Evolutionary conservation across 129 eudicot genomes (phyloP).

Genomic region (Tagetes patula): DNA sequence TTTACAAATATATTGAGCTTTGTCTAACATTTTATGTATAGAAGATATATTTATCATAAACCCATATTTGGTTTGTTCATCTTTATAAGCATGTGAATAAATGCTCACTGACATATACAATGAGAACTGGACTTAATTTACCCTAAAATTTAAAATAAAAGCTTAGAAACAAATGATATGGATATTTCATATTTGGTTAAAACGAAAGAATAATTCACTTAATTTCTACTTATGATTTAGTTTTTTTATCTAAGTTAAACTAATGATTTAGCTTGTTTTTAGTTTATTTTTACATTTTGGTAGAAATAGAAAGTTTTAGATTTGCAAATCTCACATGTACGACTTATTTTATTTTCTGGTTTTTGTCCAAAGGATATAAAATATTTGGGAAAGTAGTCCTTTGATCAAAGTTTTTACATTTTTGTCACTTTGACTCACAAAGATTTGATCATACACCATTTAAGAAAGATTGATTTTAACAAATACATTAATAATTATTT

Average conservation of each 20-base stretch:
- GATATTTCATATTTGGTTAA: constrained; percentile 25
- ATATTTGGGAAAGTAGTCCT: background rate
- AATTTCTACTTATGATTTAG: constrained; percentile 14
- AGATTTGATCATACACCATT: no score
- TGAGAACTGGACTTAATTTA: background rate
- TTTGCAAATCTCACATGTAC: constrained; percentile 6
- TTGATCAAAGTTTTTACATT: no score
- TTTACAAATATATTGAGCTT: background rate
- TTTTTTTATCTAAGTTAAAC: constrained; percentile 16
- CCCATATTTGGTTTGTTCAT: background rate
- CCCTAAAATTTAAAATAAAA: constrained; percentile 20
- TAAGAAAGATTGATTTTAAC: no score
- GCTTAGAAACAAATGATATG: constrained; percentile 32
- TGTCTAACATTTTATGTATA: background rate
- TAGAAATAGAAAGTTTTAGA: constrained; percentile 19
- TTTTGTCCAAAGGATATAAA: constrained; percentile 30
- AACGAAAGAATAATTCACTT: constrained; percentile 24
- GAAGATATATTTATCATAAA: background rate
- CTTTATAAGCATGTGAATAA: constrained; percentile 19
- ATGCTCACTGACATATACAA: background rate
- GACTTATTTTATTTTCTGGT: constrained; percentile 7
- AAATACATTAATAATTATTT: no score
- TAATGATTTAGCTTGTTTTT: background rate
- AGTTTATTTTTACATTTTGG: constrained; percentile 5
- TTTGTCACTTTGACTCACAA: no score